phyloP scores from a whole-genome alignment of 768 basidiomycete species.

The Guyanaporus albipodus region DNA sequence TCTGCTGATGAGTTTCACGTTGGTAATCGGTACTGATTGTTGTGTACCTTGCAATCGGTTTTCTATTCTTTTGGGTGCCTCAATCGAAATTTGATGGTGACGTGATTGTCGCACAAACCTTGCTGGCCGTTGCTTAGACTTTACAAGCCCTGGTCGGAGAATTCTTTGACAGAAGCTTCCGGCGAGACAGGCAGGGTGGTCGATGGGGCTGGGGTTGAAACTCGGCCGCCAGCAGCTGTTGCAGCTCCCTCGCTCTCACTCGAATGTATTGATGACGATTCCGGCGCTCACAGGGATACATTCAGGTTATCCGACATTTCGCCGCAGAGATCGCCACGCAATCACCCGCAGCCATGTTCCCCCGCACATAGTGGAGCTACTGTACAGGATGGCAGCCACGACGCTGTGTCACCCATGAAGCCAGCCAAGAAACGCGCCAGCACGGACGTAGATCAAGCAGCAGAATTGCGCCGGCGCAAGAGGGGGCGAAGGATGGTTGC shows the following conservation, averaged over 20 bases:
- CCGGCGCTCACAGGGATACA: constrained; percentile 10
- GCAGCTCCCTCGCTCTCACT: neutral
- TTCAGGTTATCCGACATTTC: constrained; percentile 53
- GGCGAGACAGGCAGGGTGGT: constrained; percentile 11
- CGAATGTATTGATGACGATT: neutral
- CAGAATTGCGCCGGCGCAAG: constrained; percentile 26
- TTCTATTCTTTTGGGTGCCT: constrained; percentile 17
- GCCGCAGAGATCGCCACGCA: constrained; percentile 31
- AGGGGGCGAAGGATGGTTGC: constrained; percentile 27
- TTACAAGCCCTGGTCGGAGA: constrained; percentile 22
- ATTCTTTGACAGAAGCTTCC: constrained; percentile 10
- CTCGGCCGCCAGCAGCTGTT: constrained; percentile 3
- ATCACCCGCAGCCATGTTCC: constrained; percentile 1
- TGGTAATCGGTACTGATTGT: constrained; percentile 23
- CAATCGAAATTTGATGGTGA: constrained; percentile 18
- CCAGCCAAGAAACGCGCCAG: constrained; percentile 47
- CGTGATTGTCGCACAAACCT: constrained; percentile 25
- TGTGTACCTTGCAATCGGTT: constrained; percentile 23
- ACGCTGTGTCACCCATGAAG: constrained; percentile 39
- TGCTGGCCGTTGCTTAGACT: constrained; percentile 28
- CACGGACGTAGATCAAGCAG: constrained; percentile 21
- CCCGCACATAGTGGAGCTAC: constrained; percentile 8
- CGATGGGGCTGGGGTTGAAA: neutral
- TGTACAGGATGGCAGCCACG: constrained; percentile 20
- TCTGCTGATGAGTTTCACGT: constrained; percentile 25